Base-by-base conservation (phyloP, 2,329 filamentous ascomycete genomes). In the Neopestalotiopsis clavispora region DNA sequence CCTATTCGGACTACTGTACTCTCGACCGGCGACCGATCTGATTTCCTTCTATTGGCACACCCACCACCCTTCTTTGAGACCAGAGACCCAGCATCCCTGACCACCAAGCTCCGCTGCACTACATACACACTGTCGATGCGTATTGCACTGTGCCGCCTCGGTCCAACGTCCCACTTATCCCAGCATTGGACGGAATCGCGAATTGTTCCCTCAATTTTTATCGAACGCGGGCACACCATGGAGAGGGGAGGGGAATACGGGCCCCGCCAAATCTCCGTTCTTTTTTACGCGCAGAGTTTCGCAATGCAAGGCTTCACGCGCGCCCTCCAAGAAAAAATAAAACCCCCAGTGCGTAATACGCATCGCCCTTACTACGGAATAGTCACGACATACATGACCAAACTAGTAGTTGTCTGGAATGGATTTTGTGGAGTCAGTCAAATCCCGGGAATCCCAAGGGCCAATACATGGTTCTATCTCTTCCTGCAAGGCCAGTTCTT, bases 261-360 rank as follows among this genome's bases (percentile, higher is more conserved):
- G 52, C 32, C 56, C 65, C 65, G 28, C 65, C 65, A 67, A 67
- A 67, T 67, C 65, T 67, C 65, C 65, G 65, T 60, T n/a, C 23
- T 28, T 32, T 59, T 59, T 34, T 62, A 14, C 56, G 23, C 7
- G 34, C 30, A 56, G 42, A 42, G 65, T 67, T 67, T 67, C 65
- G 65, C 60, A 28, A 67, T 67, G 28, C 65, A 34, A 67, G 56
- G n/a, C 34, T 52, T 23, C 12, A 38, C 63, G 17, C 49, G 49
- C 34, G 45, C 45, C 45, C 34, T 34, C 10, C 12, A 65, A 14
- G 7, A 30, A 14, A 5, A 34, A 20, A 23, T 28, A 28, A 28
- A 28, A 28, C 23, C 23, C 23, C 42, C 17, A 17, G 17, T 32
- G 13, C 20, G 45, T n/a, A 12, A 20, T 28, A 28, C 23, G 23